Percentiles rank a stretch among this genome's conserved stretches.
These are phyloP conservation scores for Fusarium abutilonis DNA, from an alignment of 2,329 filamentous ascomycete genomes.

Conservation along the genomic window DNA sequence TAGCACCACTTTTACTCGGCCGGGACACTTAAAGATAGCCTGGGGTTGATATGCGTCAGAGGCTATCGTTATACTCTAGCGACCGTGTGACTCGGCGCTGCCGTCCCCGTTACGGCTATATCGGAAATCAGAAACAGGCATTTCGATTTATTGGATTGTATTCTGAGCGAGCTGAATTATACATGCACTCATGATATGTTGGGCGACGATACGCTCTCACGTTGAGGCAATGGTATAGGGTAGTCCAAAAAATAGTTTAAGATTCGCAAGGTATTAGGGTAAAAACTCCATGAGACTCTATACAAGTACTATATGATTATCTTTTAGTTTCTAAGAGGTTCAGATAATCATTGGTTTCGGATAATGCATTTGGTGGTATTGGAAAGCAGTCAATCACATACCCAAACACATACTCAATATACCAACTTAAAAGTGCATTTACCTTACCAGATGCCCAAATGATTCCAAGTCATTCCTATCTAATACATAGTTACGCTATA, in stretches of 20 bases:
- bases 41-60: not conserved
- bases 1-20: conserved; percentile 16
- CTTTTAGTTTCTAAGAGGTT: too few species aligned
- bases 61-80: not conserved
- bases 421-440: not conserved
- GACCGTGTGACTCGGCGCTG: not conserved
- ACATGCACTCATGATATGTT: not conserved
- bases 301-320: too few species aligned
- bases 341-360: too few species aligned
- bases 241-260: not conserved
- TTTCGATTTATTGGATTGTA: conserved; percentile 9
- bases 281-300: too few species aligned
- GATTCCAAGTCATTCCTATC: conserved; percentile 4
- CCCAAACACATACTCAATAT: not conserved
- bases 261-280: too few species aligned
- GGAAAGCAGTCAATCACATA: too few species aligned
- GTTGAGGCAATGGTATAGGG: conserved; percentile 5
- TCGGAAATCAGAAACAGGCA: conserved; percentile 31
- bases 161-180: conserved; percentile 17
- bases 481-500: conserved; percentile 25
- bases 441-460: conserved; percentile 2
- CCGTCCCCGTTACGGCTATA: not conserved
- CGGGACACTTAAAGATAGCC: conserved; percentile 10
- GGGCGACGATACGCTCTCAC: not conserved
- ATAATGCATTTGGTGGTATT: too few species aligned